Evolutionary conservation across 2,329 filamentous ascomycete species (phyloP), one percentile per base, ranked within the genome.

Genomic region (Capronia epimyces): DNA sequence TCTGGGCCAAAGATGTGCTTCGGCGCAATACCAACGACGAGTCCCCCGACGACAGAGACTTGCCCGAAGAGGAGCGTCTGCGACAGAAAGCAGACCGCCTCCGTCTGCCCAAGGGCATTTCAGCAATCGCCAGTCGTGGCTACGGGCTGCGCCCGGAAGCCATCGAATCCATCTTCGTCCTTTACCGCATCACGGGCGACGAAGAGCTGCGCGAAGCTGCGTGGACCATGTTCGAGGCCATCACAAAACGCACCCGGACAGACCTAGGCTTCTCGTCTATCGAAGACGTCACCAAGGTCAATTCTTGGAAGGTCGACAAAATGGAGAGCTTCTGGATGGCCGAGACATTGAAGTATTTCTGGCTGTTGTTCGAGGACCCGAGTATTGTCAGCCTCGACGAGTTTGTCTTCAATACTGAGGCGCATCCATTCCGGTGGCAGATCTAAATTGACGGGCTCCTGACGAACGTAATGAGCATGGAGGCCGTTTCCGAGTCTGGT

Each of bases 131-230:
- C 4, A 52, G 57, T 52, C 66, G 71, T 32, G 74, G 75, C 49
- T 87, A 86, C 63, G 77, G 84, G 20, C 72, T 88, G 42, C 77
- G 83, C 55, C 71, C 79, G 0, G 79, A 82, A 63, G 78, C 78
- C 0, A 78, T 82, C 32, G 79, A 82, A 61, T 77, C 74, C 16
- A 73, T 82, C 3, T 82, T 82, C 63, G 68, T 81, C 56, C 67
- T 82, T 63, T 81, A 81, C 58, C 74, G 79, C 16, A 75, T 80
- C 43, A 82, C 79, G 0, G 79, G 79, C 9, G 73, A 80, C 53
- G 71, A 71, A 51, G 66, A 63, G 12, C 66, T 71, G 47, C 68
- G 70, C 25, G 72, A 76, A 34, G 64, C 66, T 1, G 74, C 72
- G 3, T 76, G 74, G 74, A 65, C 68, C 21, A 76, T 76, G 73